Base-by-base conservation (phyloP, 2,329 filamentous ascomycete species). In the Penicillium sp. region DNA sequence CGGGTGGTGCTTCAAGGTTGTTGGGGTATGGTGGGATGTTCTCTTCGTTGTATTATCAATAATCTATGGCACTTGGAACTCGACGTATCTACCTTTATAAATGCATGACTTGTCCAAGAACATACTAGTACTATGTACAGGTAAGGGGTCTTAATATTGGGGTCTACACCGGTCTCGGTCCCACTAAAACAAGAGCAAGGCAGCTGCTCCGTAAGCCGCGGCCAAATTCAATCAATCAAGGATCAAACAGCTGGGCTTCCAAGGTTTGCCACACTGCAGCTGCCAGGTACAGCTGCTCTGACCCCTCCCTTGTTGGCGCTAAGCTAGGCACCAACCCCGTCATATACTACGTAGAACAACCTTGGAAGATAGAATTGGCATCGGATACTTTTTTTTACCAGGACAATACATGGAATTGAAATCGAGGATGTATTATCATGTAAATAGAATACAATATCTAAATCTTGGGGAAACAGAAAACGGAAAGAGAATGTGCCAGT, bases 31-130 rank as follows among this genome's bases (percentile, higher is more conserved):
- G 60, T 62, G 57, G 64, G 65, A 59, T 60, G 60, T 59, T 63
- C 55, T 58, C 52, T 58, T 63, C 57, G 65, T 62, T 71, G 66
- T 72, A 73, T 66, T 63, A 70, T 67, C 63, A 67, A 64, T 62
- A 61, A 59, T 65, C 57, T 58, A 54, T 56, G 58, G 57, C 50
- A 58, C 48, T 59, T 63, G 52, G 54, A 55, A 58, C 37, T 47
- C 45, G 35, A 59, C 56, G 50, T 42, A 52, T 60, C 49, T 53
- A 14, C 27, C 4, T 5, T 44, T 46, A 29, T 21, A 22, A 49
- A 47, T 49, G 37, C n/a, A 49, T 45, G 50, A 37, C 16, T 33
- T 21, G 33, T 37, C 6, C 14, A 22, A 26, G 21, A 10, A 10
- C n/a, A 27, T 16, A 54, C 4, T 50, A 37, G 21, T 42, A 39